Conservation (phyloP, 2,329 filamentous ascomycete species). For the Fusarium gaditjirri region DNA sequence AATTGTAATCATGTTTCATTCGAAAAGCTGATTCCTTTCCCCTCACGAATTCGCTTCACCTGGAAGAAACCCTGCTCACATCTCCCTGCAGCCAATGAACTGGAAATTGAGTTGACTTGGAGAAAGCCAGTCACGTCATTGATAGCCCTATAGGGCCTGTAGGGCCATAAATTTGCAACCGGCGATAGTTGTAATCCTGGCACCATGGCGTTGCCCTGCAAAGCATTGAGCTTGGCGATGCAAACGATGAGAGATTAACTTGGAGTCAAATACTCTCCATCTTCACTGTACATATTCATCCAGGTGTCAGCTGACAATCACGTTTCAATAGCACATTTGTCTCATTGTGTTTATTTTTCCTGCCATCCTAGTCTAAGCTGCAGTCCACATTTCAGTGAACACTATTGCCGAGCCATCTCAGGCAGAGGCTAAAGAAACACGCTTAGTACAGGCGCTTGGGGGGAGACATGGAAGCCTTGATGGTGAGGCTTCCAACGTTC, state of each 20-base stretch:
- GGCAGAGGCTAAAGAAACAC: conserved; percentile 38
- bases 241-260: background rate
- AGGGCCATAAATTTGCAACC: conserved; percentile 1
- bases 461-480: conserved; percentile 99
- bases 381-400: conserved; percentile 33
- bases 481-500: conserved; percentile 99
- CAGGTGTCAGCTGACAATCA: background rate
- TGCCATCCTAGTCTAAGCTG: conserved; percentile 34
- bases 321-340: conserved; percentile 8
- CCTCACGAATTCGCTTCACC: conserved; percentile 7
- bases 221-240: background rate
- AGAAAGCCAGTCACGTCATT: conserved; percentile 23
- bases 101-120: conserved; percentile 8
- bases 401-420: conserved; percentile 34
- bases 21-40: conserved; percentile 4
- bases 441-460: conserved; percentile 96
- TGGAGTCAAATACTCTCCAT: background rate
- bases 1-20: conserved; percentile 7
- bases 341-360: conserved; percentile 35
- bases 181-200: background rate
- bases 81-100: conserved; percentile 14
- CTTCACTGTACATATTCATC: background rate
- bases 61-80: conserved; percentile 7
- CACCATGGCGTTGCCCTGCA: background rate
- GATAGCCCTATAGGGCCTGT: conserved; percentile 3